Conservation (phyloP, 1,139 yeast genomes). For the Hyphopichia wangnamkhiaoensis region DNA sequence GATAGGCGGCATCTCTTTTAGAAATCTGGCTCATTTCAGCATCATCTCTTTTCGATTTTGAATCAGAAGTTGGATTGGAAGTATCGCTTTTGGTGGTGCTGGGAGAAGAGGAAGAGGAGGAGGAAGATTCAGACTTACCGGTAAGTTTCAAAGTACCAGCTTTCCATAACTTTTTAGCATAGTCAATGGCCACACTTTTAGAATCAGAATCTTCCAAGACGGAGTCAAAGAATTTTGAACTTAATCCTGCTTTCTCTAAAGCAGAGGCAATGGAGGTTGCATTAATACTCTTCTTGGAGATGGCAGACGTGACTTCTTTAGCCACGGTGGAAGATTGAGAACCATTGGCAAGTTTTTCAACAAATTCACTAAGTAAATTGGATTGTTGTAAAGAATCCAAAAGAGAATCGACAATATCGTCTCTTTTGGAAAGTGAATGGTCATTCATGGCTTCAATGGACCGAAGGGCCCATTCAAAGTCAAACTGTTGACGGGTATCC, state of each 20-base stretch:
- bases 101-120: conserved; percentile 1
- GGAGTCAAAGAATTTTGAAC: conserved; percentile 20
- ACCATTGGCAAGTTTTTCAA: conserved; percentile 16
- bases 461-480: conserved; percentile 4
- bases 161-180: conserved; percentile 19
- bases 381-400: conserved; percentile 15
- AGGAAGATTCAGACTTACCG: neutral
- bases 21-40: conserved; percentile 8
- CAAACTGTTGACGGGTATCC: conserved; percentile 6
- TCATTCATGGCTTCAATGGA: conserved; percentile 2
- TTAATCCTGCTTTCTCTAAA: conserved; percentile 18
- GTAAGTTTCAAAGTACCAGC: conserved; percentile 13
- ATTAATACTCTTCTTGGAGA: conserved; percentile 20
- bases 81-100: conserved; percentile 1
- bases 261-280: conserved; percentile 16
- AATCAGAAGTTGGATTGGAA: neutral
- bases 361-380: conserved; percentile 17
- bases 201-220: conserved; percentile 25
- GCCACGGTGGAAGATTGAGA: conserved; percentile 15
- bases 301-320: conserved; percentile 14
- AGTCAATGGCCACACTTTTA: conserved; percentile 15
- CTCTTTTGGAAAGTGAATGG: conserved; percentile 5
- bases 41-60: conserved; percentile 4
- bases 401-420: conserved; percentile 14
- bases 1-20: conserved; percentile 22